Conservation (phyloP, 257 asterid species). For the Buddleja alternifolia region DNA sequence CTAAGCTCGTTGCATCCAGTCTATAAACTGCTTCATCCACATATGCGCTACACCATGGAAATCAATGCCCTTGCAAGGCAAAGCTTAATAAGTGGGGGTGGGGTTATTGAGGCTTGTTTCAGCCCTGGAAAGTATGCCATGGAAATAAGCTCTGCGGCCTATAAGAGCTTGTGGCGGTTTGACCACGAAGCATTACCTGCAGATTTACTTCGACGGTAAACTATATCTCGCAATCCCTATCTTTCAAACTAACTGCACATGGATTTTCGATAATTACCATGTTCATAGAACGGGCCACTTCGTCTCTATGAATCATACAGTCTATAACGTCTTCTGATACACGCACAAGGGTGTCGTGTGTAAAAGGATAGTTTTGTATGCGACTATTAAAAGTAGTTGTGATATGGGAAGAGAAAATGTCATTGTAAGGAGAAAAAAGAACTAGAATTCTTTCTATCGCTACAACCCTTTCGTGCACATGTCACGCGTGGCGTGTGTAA, state of each 20-base stretch:
- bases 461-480: no score
- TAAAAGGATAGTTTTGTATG: no score
- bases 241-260: background rate
- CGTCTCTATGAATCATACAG: no score
- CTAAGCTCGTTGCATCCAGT: conserved; percentile 89
- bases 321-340: no score
- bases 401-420: no score
- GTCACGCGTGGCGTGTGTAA: no score
- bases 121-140: conserved; percentile 82
- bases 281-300: background rate
- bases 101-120: conserved; percentile 79
- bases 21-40: conserved; percentile 80
- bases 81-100: conserved; percentile 83
- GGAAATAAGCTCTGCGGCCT: conserved; percentile 93
- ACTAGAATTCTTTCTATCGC: no score
- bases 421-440: no score
- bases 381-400: no score
- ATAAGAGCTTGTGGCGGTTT: conserved; percentile 78
- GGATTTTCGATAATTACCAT: background rate
- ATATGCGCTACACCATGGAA: conserved; percentile 87
- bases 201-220: conserved; percentile 73
- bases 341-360: no score
- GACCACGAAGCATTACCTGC: conserved; percentile 88
- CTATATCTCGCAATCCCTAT: background rate
- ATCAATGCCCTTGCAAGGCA: conserved; percentile 94